phyloP scores from a whole-genome alignment of 2,329 filamentous ascomycete species.

The Trichoderma semiorbis region DNA sequence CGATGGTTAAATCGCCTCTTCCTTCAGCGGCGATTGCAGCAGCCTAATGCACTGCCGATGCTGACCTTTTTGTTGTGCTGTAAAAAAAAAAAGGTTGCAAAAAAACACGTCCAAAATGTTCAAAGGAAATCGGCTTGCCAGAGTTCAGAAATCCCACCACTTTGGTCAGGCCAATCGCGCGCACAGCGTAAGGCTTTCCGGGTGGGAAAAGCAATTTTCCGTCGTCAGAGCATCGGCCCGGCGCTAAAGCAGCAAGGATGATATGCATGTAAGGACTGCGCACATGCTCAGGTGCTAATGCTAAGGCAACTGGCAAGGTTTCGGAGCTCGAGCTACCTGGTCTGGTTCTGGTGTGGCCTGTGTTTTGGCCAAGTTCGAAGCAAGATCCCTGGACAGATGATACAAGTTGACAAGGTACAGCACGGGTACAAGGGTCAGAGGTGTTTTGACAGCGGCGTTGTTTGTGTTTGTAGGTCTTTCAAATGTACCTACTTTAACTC shows the following conservation, averaged over 20 bases:
- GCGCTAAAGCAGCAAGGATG: constrained; percentile 17
- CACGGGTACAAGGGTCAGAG: not conserved
- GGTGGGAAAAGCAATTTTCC: not conserved
- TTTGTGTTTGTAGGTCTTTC: not conserved
- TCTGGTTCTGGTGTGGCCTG: not conserved
- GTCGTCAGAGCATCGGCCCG: not conserved
- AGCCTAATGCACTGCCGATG: not conserved
- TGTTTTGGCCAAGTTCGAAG: not conserved
- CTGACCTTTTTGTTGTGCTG: not conserved
- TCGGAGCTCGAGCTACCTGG: not conserved
- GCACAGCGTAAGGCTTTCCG: not conserved
- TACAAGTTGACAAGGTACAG: not conserved
- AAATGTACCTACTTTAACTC: not conserved
- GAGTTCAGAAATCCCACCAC: not conserved
- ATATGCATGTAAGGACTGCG: constrained; percentile 12
- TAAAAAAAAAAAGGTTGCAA: not conserved
- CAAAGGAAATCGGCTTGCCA: not conserved
- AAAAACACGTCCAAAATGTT: not conserved
- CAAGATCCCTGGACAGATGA: not conserved
- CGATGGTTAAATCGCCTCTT: not conserved
- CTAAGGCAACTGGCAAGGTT: not conserved
- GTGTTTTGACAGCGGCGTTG: not conserved
- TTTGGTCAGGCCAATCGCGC: not conserved
- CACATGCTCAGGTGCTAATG: not conserved
- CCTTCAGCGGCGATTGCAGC: not conserved